Base-by-base conservation (phyloP, 495 filamentous ascomycete genomes). In the Apiosordaria backusii region DNA sequence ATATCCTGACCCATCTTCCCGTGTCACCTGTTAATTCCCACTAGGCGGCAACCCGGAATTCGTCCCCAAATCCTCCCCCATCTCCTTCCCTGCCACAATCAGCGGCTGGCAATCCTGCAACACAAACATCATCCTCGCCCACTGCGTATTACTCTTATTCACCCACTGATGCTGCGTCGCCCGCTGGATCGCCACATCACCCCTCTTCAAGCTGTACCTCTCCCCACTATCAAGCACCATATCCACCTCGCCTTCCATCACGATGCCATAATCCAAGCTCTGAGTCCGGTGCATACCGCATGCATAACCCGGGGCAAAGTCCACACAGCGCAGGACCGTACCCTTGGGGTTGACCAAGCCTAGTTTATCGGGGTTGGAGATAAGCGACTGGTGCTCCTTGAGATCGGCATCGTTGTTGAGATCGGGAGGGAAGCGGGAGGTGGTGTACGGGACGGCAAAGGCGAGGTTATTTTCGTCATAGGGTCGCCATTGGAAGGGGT, bases 191-290 rank as follows among this genome's bases (percentile, higher is more conserved):
- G 80, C 79, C 6, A 88, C 76, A 70, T 92, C 88, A 1, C 90
- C 90, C 5, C 81, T 71, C 71, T 80, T 76, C 83, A 92, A 76
- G 4, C 75, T 67, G 60, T 79, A 74, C 61, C 74, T 77, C 71
- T 87, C 88, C 0, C 89, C 84, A 69, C 75, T 68, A 69, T 92
- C 90, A 9, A 92, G 74, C 6, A 84, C 73, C 75, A 87, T 81
- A 71, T 85, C 87, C n/a, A 90, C 72, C 70, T 84, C 73, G 0
- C 91, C 91, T 71, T 93, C 90, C n/a, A 95, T 65, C 25, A 95
- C 85, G 64, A 92, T 82, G 3, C 90, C 90, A 61, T 90, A 93
- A 67, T 94, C 91, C 4, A 95, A 75, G 18, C 83, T 87, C 70
- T 87, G 81, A 3, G 91, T 92, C 0, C 90, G 82, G 66, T 93